phyloP scores from a whole-genome alignment of 768 basidiomycete species.

The Favolaschia claudopus region DNA sequence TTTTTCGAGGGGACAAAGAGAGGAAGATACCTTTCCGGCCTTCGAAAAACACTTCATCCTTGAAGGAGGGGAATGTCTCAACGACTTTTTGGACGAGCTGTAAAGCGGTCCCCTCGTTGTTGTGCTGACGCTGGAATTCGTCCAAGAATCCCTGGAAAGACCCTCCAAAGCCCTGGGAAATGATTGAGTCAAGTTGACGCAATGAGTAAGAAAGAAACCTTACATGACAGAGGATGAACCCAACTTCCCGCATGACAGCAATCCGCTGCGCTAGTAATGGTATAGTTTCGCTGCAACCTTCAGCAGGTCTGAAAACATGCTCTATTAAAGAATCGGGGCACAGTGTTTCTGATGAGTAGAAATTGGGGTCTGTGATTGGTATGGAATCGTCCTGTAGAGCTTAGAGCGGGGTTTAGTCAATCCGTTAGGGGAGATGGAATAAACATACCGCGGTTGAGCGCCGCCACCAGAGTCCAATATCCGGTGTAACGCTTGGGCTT shows the following conservation, averaged over 20 bases:
- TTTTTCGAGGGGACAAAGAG: background rate
- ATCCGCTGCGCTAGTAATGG: slow-evolving; percentile 79
- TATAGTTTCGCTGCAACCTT: slow-evolving; percentile 65
- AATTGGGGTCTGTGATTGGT: slow-evolving; percentile 79
- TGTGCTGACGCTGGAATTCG: slow-evolving; percentile 61
- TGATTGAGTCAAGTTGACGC: background rate
- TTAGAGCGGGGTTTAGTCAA: slow-evolving; percentile 35
- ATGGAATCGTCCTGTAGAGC: slow-evolving; percentile 77
- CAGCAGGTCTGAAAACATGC: slow-evolving; percentile 70
- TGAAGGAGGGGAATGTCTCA: slow-evolving; percentile 76
- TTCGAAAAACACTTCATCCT: slow-evolving; percentile 69
- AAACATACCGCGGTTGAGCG: slow-evolving; percentile 76
- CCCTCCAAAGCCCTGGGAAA: slow-evolving; percentile 65
- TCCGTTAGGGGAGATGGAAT: slow-evolving; percentile 5
- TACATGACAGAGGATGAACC: slow-evolving; percentile 73
- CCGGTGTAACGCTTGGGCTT: slow-evolving; percentile 71
- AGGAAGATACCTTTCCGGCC: slow-evolving; percentile 60
- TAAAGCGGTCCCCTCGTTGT: slow-evolving; percentile 69
- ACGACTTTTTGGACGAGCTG: slow-evolving; percentile 77
- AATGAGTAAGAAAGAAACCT: slow-evolving; percentile 31
- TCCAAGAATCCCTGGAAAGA: slow-evolving; percentile 74
- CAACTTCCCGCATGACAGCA: slow-evolving; percentile 79
- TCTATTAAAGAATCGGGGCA: slow-evolving; percentile 78
- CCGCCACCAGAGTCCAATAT: slow-evolving; percentile 88
- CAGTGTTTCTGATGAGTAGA: slow-evolving; percentile 73